phyloP scores from a whole-genome alignment of 2,329 filamentous ascomycete species.

The Akanthomyces lecanii region DNA sequence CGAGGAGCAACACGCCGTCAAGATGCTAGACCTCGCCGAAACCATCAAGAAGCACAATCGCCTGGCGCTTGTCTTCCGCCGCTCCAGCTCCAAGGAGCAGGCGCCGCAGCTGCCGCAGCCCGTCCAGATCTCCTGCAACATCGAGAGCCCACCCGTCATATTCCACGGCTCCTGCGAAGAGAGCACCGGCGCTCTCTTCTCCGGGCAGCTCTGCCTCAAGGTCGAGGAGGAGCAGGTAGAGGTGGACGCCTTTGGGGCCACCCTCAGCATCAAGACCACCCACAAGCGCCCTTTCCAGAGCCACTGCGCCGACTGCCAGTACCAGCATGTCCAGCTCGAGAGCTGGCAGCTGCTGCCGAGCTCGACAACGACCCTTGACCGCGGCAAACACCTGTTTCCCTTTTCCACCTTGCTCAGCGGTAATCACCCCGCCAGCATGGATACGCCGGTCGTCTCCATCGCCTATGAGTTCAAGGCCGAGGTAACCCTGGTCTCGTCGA shows the following conservation, averaged over 20 bases:
- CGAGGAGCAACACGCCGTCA: slow-evolving; percentile 35
- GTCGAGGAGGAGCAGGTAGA: slow-evolving; percentile 64
- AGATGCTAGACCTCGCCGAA: slow-evolving; percentile 37
- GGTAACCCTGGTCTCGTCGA: too few species aligned
- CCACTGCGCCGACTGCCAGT: slow-evolving; percentile 74
- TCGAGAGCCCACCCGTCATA: slow-evolving; percentile 84
- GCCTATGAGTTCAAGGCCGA: slow-evolving; percentile 74
- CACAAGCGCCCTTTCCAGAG: slow-evolving; percentile 78
- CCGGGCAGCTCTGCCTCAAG: slow-evolving; percentile 72
- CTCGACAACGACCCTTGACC: slow-evolving; percentile 53
- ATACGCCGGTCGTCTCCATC: slow-evolving; percentile 69
- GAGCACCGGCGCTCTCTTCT: slow-evolving; percentile 81
- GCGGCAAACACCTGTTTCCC: slow-evolving; percentile 70
- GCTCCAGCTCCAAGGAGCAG: slow-evolving; percentile 20
- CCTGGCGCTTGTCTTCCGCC: slow-evolving; percentile 37
- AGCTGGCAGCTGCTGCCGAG: slow-evolving; percentile 76
- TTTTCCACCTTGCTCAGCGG: slow-evolving; percentile 86
- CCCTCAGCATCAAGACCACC: slow-evolving; percentile 63
- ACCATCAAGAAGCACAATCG: slow-evolving; percentile 39
- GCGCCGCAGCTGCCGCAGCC: too few species aligned
- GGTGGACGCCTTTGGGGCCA: slow-evolving; percentile 69
- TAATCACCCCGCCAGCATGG: slow-evolving; percentile 77
- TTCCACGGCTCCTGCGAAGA: slow-evolving; percentile 71
- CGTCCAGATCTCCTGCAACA: slow-evolving; percentile 40
- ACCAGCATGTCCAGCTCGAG: too few species aligned